Base-by-base conservation (phyloP, 768 basidiomycete species). In the Glaciozyma martinii region DNA sequence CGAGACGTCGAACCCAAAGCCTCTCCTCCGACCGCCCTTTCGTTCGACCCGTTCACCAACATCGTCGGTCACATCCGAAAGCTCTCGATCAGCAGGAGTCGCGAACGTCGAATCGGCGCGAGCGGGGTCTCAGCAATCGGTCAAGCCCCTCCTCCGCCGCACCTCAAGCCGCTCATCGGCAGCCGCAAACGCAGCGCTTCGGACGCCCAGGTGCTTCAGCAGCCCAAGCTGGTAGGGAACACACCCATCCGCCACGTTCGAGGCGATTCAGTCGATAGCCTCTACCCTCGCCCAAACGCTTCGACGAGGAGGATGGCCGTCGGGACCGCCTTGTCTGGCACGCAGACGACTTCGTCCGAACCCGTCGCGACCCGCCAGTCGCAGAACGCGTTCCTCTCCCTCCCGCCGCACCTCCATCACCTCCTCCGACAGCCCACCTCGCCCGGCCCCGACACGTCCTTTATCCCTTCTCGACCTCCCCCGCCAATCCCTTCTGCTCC, bases 371-470 rank as follows among this genome's bases (percentile, higher is more conserved):
- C n/a, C 37, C 49, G 27, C 32, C 42, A 49, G 2, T 18, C 52
- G 15, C 68, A 69, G 52, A 69, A 69, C 52, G 64, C 68, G 5
- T 65, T 66, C 64, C 55, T 69, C 19, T 63, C 68, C 7, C 64
- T 69, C 16, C 68, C 68, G 5, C 68, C 68, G 1, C 68, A 66
- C 46, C 62, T 69, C 0, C 68, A 69, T 29, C 68, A 69, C 42
- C 68, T 69, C 12, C 55, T 69, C 7, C 68, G 59, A 21, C 56
- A 55, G 4, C 68, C 68, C 10, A 37, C n/a, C 16, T 18, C 53
- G 9, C 29, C 52, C 19, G 30, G 21, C 7, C 1, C 21, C 53
- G 16, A 13, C 8, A 27, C 30, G 32, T 30, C 53, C 32, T 54
- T 30, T 10, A 52, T 30, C 27, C 50, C 50, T 29, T 27, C 50